Percentiles rank a stretch among this genome's conserved stretches.
phyloP scores from a whole-genome alignment of 306 rosid genomes.

The Medicago ruthenica region DNA sequence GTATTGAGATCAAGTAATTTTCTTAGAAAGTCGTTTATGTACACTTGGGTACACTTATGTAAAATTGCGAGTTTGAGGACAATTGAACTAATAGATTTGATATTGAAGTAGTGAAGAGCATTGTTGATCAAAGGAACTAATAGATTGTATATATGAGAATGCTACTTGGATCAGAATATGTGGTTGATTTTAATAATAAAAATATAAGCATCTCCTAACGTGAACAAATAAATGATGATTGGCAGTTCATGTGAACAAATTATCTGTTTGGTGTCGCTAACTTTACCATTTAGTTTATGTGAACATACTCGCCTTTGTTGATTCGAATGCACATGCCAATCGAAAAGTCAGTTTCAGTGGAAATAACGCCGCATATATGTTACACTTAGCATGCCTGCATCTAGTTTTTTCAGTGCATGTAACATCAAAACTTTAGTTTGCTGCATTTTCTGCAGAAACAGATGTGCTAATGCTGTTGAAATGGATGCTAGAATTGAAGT shows the following conservation, averaged over 20 bases:
- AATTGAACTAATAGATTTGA: neutral
- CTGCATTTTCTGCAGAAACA: no score
- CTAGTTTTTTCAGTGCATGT: no score
- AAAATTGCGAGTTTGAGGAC: neutral
- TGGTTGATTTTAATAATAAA: neutral
- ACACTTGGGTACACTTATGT: neutral
- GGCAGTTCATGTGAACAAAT: neutral
- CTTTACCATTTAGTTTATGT: conserved; percentile 20
- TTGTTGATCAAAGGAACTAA: conserved; percentile 7
- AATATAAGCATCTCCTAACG: neutral
- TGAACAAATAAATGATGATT: neutral
- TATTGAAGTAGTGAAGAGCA: neutral
- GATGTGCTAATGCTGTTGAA: no score
- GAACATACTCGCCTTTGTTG: no score
- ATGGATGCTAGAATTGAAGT: no score
- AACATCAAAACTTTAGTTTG: no score
- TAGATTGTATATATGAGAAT: neutral
- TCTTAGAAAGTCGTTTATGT: neutral
- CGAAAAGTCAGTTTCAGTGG: no score
- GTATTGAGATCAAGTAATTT: neutral
- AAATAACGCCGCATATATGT: no score
- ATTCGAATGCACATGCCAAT: no score
- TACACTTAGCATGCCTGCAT: no score
- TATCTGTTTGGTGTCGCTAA: neutral
- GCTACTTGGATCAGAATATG: neutral